Conservation (phyloP, 129 eudicot species). For the Artemisia annua region DNA sequence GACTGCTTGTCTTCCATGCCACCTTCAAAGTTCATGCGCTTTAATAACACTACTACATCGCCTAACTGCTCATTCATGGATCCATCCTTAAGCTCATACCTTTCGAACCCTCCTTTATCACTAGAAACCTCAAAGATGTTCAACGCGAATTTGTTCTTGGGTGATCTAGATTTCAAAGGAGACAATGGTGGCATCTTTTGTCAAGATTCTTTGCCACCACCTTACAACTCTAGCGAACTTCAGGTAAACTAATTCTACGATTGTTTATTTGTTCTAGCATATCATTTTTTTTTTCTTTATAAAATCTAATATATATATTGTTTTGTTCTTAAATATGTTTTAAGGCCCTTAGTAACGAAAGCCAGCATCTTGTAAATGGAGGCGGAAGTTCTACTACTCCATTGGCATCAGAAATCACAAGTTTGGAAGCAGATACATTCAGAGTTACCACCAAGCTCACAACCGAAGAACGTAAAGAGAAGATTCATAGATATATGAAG, state of each 20-base stretch:
- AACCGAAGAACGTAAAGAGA: constrained; percentile 75
- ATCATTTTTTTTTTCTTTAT: background rate
- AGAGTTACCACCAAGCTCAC: constrained; percentile 68
- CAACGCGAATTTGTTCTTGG: constrained; percentile 36
- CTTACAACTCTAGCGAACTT: constrained; percentile 51
- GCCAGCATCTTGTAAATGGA: constrained; percentile 56
- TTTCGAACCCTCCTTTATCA: constrained; percentile 38
- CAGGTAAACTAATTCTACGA: constrained; percentile 42
- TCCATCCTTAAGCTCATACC: constrained; percentile 39
- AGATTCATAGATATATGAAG: constrained; percentile 87
- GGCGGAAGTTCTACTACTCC: constrained; percentile 45
- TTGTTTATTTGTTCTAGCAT: background rate
- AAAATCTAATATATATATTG: background rate
- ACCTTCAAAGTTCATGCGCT: constrained; percentile 44
- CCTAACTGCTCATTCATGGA: constrained; percentile 47
- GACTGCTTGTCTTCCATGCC: constrained; percentile 58
- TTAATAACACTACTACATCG: constrained; percentile 34
- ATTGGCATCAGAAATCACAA: constrained; percentile 71
- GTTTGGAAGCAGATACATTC: constrained; percentile 67
- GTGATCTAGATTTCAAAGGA: constrained; percentile 58
- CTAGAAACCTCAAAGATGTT: constrained; percentile 44
- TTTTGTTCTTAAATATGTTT: background rate
- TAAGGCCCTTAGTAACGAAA: constrained; percentile 65
- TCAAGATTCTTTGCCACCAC: constrained; percentile 42
- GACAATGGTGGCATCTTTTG: constrained; percentile 60